Percentiles rank a stretch among this genome's conserved stretches.
phyloP scores from a whole-genome alignment of 805 yeast species.

The Hanseniaspora guilliermondii region DNA sequence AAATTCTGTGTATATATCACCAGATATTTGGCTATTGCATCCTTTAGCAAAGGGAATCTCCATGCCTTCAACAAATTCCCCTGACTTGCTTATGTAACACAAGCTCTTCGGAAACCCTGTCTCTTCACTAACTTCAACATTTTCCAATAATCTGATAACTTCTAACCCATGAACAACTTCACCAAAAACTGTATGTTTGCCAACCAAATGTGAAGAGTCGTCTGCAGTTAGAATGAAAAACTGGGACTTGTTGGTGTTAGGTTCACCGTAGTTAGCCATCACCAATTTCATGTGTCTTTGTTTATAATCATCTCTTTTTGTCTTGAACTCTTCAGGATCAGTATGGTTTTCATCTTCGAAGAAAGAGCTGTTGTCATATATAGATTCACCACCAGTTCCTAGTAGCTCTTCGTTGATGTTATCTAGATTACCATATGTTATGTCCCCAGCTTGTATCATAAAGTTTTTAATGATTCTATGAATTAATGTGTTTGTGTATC shows the following conservation, averaged over 20 bases:
- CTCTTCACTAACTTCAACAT: constrained; percentile 31
- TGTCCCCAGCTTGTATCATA: constrained; percentile 59
- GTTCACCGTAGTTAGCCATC: constrained; percentile 48
- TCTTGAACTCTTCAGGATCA: constrained; percentile 28
- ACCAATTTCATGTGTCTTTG: constrained; percentile 31
- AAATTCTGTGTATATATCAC: constrained; percentile 62
- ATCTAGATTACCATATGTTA: constrained; percentile 30
- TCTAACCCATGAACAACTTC: constrained; percentile 54
- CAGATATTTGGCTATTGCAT: constrained; percentile 47
- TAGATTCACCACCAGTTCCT: constrained; percentile 39
- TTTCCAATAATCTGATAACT: constrained; percentile 54
- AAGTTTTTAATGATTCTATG: constrained; percentile 58
- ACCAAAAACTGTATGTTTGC: constrained; percentile 72
- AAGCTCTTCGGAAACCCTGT: constrained; percentile 33
- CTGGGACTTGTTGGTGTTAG: constrained; percentile 46
- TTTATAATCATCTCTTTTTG: constrained; percentile 26
- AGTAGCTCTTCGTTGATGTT: constrained; percentile 16
- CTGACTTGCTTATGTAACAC: constrained; percentile 45
- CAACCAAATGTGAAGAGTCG: constrained; percentile 60
- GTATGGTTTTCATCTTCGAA: constrained; percentile 49
- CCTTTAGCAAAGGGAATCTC: constrained; percentile 51
- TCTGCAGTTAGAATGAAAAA: constrained; percentile 54
- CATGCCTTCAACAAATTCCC: constrained; percentile 45
- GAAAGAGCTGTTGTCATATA: constrained; percentile 27
- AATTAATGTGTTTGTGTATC: constrained; percentile 35